A percentile compares a stretch with the other conserved stretches of the same genome.
These are phyloP conservation scores for Anacardium occidentale DNA, from an alignment of 345 rosid species.

Conservation along the genomic window DNA sequence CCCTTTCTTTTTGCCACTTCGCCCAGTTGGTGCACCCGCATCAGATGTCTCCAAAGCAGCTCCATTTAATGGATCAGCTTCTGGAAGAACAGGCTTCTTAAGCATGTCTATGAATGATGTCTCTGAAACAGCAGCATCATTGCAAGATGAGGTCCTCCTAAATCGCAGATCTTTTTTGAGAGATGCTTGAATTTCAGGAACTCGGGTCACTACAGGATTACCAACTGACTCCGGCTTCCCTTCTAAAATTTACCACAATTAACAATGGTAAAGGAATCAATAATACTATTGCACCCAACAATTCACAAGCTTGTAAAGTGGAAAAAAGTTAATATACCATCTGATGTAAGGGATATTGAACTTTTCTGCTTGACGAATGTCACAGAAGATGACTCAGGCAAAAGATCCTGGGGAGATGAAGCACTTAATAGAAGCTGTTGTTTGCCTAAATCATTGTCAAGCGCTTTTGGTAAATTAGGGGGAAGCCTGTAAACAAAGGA, in stretches of 20 bases:
- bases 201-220: slow-evolving; percentile 20
- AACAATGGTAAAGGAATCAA: background rate
- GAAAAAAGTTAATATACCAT: slow-evolving; percentile 36
- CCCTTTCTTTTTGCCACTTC: slow-evolving; percentile 48
- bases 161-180: slow-evolving; percentile 48
- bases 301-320: background rate
- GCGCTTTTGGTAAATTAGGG: slow-evolving; percentile 40
- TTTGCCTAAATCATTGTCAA: slow-evolving; percentile 38
- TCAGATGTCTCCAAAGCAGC: slow-evolving; percentile 35
- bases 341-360: slow-evolving; percentile 33
- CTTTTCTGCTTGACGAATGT: slow-evolving; percentile 35
- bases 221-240: slow-evolving; percentile 28
- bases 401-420: slow-evolving; percentile 52
- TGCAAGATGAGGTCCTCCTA: slow-evolving; percentile 44
- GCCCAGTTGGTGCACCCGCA: slow-evolving; percentile 16
- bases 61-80: slow-evolving; percentile 13
- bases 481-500: slow-evolving; percentile 29
- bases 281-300: background rate
- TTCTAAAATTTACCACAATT: slow-evolving; percentile 27
- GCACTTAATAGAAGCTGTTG: slow-evolving; percentile 40
- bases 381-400: slow-evolving; percentile 40
- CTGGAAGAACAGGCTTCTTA: slow-evolving; percentile 31
- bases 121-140: slow-evolving; percentile 50
- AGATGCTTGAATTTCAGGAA: slow-evolving; percentile 24
- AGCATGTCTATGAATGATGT: slow-evolving; percentile 83